These are phyloP conservation scores for Pseudopyricularia javanii DNA, from an alignment of 2,329 filamentous ascomycete species.

Conservation along the genomic window DNA sequence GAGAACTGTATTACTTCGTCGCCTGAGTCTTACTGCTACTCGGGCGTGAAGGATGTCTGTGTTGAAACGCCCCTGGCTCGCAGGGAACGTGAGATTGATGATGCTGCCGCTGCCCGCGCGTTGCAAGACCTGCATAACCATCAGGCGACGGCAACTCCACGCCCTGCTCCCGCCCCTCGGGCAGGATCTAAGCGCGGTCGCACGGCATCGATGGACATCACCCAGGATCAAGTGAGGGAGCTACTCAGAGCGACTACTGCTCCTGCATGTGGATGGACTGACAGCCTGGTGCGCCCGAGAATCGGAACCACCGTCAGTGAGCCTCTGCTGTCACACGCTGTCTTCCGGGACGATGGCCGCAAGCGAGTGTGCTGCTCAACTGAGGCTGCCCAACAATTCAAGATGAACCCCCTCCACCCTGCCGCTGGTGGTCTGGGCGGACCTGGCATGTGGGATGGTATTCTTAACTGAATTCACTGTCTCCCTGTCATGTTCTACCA, in stretches of 20 bases:
- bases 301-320: constrained; percentile 14
- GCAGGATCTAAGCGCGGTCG: constrained; percentile 46
- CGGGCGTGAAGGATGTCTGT: constrained; percentile 37
- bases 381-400: constrained; percentile 38
- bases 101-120: constrained; percentile 46
- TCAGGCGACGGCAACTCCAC: constrained; percentile 13
- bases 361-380: constrained; percentile 58
- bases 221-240: constrained; percentile 57
- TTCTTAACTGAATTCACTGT: constrained; percentile 35
- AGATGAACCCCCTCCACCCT: constrained; percentile 32
- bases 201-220: constrained; percentile 42
- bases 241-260: constrained; percentile 27
- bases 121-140: constrained; percentile 50
- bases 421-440: constrained; percentile 37
- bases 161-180: constrained; percentile 22
- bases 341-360: constrained; percentile 33
- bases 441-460: constrained; percentile 55
- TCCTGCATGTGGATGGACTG: constrained; percentile 15
- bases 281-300: constrained; percentile 24
- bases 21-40: constrained; percentile 43
- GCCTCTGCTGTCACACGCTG: constrained; percentile 24
- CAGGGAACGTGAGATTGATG: constrained; percentile 35
- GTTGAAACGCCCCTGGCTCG: constrained; percentile 34
- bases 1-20: constrained; percentile 35
- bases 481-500: background rate